Evolutionary conservation across 176 grass and related monocot genomes (phyloP).

Genomic region (Bolboschoenus planiculmis): DNA sequence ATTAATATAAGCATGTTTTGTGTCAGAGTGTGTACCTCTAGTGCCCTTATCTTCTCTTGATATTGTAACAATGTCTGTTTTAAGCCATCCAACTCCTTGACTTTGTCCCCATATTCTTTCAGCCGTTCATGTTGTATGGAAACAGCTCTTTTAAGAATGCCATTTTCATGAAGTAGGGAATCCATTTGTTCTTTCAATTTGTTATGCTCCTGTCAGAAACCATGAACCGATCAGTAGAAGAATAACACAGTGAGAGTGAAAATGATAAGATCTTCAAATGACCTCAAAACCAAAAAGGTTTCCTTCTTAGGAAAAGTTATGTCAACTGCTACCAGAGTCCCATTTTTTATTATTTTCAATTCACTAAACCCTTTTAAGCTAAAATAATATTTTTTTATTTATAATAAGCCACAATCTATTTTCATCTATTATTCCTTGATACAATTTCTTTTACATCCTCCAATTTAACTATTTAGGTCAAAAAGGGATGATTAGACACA

Average conservation of each 20-base stretch:
- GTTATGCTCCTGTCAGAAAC: conserved; percentile 48
- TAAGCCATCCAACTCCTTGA: conserved; percentile 41
- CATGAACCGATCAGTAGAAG: background rate
- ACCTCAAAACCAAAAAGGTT: background rate
- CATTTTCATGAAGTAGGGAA: conserved; percentile 44
- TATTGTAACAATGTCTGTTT: conserved; percentile 54
- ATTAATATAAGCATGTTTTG: background rate
- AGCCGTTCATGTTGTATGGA: conserved; percentile 67
- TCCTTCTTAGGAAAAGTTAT: background rate
- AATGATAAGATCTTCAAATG: background rate
- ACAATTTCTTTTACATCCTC: background rate
- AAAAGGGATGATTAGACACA: background rate
- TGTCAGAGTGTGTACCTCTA: conserved; percentile 36
- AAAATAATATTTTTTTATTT: background rate
- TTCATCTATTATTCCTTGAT: background rate
- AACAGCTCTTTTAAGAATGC: conserved; percentile 64
- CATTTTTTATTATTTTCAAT: background rate
- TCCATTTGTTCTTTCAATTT: conserved; percentile 55
- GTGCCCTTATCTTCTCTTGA: conserved; percentile 62
- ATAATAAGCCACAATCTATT: background rate
- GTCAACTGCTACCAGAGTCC: background rate
- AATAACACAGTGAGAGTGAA: background rate
- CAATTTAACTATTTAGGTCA: background rate
- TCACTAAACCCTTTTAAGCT: background rate
- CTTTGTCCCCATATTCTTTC: conserved; percentile 52